Evolutionary conservation across 352 stramenopile species (phyloP), one percentile per base, ranked within the genome.

Genomic region (Phytophthora vignae): DNA sequence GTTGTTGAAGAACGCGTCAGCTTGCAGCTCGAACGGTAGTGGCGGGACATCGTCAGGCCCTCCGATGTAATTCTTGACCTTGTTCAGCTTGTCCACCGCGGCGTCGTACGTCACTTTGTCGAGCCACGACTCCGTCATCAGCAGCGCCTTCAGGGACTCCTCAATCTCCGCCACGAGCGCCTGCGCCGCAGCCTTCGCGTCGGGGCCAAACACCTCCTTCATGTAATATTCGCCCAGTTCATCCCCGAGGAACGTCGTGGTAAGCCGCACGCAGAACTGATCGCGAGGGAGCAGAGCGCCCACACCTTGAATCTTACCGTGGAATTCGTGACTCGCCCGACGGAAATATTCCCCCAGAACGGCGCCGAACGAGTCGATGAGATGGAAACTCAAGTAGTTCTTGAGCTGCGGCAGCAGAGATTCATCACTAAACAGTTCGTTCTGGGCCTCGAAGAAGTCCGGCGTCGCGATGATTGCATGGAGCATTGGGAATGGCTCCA

Each of bases 221-320:
- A 96, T 96, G 70, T 97, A 98, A 42, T 97, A 81, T 64, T 97
- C 82, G 4, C 93, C 93, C 33, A 98, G 59, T 59, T 95, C 84
- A 68, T 97, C 91, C 40, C 93, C 92, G 15, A 98, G 62, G 53
- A 89, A 92, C 17, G 46, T 62, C 31, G 97, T 95, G 4, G 93
- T 96, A 54, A 90, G 77, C 33, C 79, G 73, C 50, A 96, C 84
- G 54, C 84, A 92, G 38, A 82, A 92, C 61, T 86, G 57, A n/a
- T 77, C 67, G 15, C 82, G 77, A 4, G 82, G 67, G 7, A 77
- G 40, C 17, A 87, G 69, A 25, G 57, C 57, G 3, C 71, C 64
- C 0, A 60, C 48, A 10, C 83, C 83, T 58, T 78, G 71, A 33
- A 88, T 69, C 9, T 59, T 66, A 8, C 74, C 79, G 69, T 87